phyloP scores from a whole-genome alignment of 371 early-diverging fungal species.

The Zancudomyces culisetae region DNA sequence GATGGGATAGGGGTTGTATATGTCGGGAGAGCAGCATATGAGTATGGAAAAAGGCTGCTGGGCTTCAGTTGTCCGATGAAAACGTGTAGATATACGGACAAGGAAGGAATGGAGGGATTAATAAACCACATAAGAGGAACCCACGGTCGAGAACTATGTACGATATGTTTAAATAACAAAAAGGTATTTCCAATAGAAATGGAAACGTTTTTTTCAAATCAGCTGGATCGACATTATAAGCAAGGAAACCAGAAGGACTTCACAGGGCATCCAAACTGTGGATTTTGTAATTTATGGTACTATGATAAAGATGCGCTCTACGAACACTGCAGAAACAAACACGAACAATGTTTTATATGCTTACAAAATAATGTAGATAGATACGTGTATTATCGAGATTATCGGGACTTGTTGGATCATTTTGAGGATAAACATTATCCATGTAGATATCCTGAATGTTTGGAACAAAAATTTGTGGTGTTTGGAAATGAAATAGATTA shows the following conservation, averaged over 20 bases:
- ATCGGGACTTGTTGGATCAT: conserved; percentile 60
- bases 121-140: conserved; percentile 53
- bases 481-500: conserved; percentile 80
- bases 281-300: conserved; percentile 61
- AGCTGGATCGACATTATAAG: conserved; percentile 48
- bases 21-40: conserved; percentile 47
- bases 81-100: conserved; percentile 43
- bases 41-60: conserved; percentile 47
- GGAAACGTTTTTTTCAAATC: conserved; percentile 42
- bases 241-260: conserved; percentile 52
- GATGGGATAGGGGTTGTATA: conserved; percentile 47
- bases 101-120: conserved; percentile 60
- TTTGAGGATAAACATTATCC: conserved; percentile 63
- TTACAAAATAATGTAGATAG: conserved; percentile 37
- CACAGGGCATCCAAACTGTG: conserved; percentile 82
- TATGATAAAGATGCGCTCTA: conserved; percentile 79
- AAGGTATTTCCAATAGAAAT: conserved; percentile 84
- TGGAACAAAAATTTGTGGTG: conserved; percentile 91
- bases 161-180: conserved; percentile 69
- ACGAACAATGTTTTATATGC: conserved; percentile 88
- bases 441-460: conserved; percentile 60
- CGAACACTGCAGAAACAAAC: conserved; percentile 80
- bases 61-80: conserved; percentile 72
- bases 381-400: conserved; percentile 73
- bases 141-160: conserved; percentile 63